Percentiles rank a stretch among this genome's conserved stretches.
Evolutionary conservation across 169 alveolate genomes (phyloP).

Genomic region (Cystoisospora suis): DNA sequence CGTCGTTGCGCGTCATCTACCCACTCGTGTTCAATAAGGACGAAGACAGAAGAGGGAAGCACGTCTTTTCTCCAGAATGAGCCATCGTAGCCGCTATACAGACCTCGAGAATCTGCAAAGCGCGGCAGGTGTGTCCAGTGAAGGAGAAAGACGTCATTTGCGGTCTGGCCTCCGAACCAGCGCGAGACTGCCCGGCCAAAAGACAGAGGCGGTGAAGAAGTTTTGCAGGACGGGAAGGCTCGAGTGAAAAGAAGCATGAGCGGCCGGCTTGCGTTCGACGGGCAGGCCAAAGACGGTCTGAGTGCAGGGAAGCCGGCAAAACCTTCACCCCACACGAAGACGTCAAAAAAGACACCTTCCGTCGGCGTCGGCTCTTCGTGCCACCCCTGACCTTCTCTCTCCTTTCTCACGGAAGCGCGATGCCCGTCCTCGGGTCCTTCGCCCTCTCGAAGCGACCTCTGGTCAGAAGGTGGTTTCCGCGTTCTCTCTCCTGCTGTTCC

Average conservation of each 20-base stretch:
- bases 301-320: neutral
- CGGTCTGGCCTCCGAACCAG: neutral
- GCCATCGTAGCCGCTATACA: neutral
- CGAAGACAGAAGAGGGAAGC: neutral
- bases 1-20: neutral
- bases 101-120: neutral
- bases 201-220: neutral
- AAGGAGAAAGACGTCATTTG: neutral
- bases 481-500: too few relatives aligned
- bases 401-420: too few relatives aligned
- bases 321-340: neutral
- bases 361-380: too few relatives aligned
- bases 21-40: neutral
- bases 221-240: neutral
- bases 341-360: neutral
- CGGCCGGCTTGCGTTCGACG: neutral
- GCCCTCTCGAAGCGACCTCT: too few relatives aligned
- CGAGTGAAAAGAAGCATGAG: neutral
- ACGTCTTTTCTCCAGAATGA: neutral
- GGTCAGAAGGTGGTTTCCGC: too few relatives aligned
- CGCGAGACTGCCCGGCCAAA: neutral
- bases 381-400: too few relatives aligned
- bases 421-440: too few relatives aligned
- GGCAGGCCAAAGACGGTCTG: neutral
- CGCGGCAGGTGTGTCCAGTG: neutral